These are phyloP conservation scores for Starmera stellimalicola DNA, from an alignment of 1,139 yeast genomes.

Conservation along the genomic window DNA sequence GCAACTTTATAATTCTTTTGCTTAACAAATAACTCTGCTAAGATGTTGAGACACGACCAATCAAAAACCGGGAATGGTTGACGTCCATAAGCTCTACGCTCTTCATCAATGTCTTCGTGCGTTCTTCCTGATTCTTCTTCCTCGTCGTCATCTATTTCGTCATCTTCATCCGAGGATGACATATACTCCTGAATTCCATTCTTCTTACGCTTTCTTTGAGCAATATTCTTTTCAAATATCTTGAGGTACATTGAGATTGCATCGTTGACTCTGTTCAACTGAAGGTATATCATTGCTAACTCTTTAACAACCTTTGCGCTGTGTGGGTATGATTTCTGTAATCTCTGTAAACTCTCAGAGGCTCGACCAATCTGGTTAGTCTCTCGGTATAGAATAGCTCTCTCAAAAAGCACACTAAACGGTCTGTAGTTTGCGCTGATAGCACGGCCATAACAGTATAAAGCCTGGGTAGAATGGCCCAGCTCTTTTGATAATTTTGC, in stretches of 20 bases:
- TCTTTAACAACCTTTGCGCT: constrained; percentile 58
- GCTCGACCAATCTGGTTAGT: constrained; percentile 64
- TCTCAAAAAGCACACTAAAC: constrained; percentile 42
- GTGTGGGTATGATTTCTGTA: constrained; percentile 51
- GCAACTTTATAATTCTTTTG: constrained; percentile 59
- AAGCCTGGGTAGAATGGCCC: constrained; percentile 73
- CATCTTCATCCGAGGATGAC: constrained; percentile 6
- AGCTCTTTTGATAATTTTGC: constrained; percentile 68
- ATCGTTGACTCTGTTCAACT: constrained; percentile 66
- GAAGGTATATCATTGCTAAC: constrained; percentile 69
- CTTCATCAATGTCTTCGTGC: constrained; percentile 16
- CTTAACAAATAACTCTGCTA: constrained; percentile 67
- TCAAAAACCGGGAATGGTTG: constrained; percentile 43
- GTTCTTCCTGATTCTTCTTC: constrained; percentile 10
- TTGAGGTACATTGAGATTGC: constrained; percentile 72
- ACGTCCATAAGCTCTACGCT: constrained; percentile 17
- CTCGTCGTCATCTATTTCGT: constrained; percentile 7
- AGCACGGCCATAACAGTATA: constrained; percentile 72
- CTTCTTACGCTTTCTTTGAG: constrained; percentile 22
- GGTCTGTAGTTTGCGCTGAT: constrained; percentile 49
- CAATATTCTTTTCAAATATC: constrained; percentile 46
- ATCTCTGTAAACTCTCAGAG: constrained; percentile 58
- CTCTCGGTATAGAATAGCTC: constrained; percentile 61
- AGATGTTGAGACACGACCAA: constrained; percentile 82
- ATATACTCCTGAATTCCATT: constrained; percentile 5